Conservation (phyloP, 2,329 filamentous ascomycete genomes). For the Aspergillus pseudonomiae region DNA sequence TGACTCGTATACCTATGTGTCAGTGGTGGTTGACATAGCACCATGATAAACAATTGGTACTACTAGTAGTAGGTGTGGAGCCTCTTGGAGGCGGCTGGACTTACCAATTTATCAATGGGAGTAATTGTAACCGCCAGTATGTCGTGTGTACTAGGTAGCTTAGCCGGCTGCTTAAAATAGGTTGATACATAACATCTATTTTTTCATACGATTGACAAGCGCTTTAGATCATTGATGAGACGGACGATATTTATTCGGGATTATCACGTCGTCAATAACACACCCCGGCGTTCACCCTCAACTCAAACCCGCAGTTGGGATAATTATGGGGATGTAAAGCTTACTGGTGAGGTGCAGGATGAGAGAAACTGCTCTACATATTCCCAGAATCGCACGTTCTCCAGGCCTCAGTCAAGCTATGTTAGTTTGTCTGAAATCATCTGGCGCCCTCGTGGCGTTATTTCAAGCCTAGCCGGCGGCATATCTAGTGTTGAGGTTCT, state of each 20-base stretch:
- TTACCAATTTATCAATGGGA: neutral
- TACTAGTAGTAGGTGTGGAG: neutral
- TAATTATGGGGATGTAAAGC: neutral
- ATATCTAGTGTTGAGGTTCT: neutral
- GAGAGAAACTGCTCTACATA: neutral
- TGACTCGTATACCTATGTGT: neutral
- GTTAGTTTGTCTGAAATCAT: neutral
- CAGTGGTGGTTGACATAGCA: neutral
- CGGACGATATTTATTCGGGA: neutral
- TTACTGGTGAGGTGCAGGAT: neutral
- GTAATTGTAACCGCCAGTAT: neutral
- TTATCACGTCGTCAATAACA: neutral
- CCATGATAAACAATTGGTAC: neutral
- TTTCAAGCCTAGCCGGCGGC: neutral
- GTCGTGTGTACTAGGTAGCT: neutral
- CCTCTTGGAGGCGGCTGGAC: neutral
- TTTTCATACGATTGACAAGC: neutral
- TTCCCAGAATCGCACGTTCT: too few species aligned
- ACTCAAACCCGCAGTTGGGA: neutral
- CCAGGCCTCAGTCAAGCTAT: neutral
- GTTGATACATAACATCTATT: neutral
- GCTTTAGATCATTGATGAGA: neutral
- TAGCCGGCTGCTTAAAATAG: neutral
- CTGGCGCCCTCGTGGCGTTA: neutral
- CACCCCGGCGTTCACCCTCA: neutral